A percentile compares a stretch with the other conserved stretches of the same genome.
These are phyloP conservation scores for Gossypium longicalyx DNA, from an alignment of 345 rosid species.

Conservation along the genomic window DNA sequence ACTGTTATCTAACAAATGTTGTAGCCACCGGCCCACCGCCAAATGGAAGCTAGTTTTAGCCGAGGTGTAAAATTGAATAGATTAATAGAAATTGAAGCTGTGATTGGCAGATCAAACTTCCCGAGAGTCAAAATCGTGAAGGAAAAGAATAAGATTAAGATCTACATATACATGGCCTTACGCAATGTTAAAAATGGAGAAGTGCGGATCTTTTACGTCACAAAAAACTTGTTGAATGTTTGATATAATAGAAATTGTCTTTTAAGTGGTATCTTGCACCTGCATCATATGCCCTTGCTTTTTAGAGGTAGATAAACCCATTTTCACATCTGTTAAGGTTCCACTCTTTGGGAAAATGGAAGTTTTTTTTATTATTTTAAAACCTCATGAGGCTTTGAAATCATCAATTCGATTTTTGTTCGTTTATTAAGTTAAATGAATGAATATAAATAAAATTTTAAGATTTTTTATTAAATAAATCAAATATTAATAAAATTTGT, in stretches of 20 bases:
- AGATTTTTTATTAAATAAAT: too few species aligned
- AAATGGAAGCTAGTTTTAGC: neutral
- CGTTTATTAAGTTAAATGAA: too few species aligned
- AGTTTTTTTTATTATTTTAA: neutral
- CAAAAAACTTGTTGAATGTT: neutral
- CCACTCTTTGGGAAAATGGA: neutral
- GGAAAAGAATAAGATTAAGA: conserved; percentile 14
- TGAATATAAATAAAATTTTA: too few species aligned
- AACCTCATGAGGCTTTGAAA: too few species aligned
- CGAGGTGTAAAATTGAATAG: neutral
- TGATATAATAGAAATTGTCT: neutral
- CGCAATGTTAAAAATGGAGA: neutral
- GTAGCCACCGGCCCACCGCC: neutral
- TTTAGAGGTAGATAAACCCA: neutral
- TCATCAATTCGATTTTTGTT: too few species aligned
- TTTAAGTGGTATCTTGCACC: neutral
- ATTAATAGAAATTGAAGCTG: neutral
- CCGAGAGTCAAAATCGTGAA: conserved; percentile 25
- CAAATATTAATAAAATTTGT: accelerated
- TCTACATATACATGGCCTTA: neutral
- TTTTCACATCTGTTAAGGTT: neutral
- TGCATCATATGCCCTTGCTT: neutral
- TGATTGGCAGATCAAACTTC: neutral
- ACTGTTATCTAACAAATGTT: neutral
- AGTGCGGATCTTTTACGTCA: neutral